Base-by-base conservation (phyloP, 2,329 filamentous ascomycete genomes). In the Mollisiaceae sp. region DNA sequence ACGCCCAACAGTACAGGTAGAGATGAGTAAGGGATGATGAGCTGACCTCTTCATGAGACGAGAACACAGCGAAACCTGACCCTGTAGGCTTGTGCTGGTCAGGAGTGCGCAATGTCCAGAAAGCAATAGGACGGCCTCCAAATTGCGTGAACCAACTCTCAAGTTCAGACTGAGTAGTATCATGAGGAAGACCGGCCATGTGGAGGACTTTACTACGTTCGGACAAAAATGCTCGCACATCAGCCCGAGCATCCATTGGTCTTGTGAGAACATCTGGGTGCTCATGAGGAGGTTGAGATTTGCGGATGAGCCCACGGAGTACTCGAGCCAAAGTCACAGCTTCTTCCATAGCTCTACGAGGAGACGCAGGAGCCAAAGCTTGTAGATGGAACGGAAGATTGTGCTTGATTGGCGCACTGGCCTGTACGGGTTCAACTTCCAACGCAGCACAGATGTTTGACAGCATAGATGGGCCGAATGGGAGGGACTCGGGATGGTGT, bases 91-190 rank as follows among this genome's bases (percentile, higher is more conserved):
- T 99, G 81, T 98, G 95, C 81, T 98, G 95, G 80, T 99, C 95
- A 2, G 95, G 95, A 15, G 95, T 99, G 68, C 94, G 91, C 59
- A 99, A 86, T 20, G 95, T 99, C 95, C 95, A 99, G 82, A 99
- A 99, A 22, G 95, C 95, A 81, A 99, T 99, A 36, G 95, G 95
- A 52, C 95, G 91, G 59, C 95, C 95, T 70, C 95, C 95, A 77
- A 97, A 99, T 79, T 99, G 95, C 36, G 95, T 99, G 78, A 98
- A 99, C 95, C 95, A 99, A 81, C 94, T 97, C 82, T 99, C 95
- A 27, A 99, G 86, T 82, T 99, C 95, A 3, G 94, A 98, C 81
- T 99, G 95, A 1, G 95, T 99, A 41, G 95, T 99, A 75, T 99
- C 95, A 78, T 99, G 95, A 54, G 95, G 95, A 60, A 99, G 85